Percentiles rank a stretch among this genome's conserved stretches.
These are phyloP conservation scores for Allium sativum DNA, from an alignment of 106 monocot species.

Conservation along the genomic window DNA sequence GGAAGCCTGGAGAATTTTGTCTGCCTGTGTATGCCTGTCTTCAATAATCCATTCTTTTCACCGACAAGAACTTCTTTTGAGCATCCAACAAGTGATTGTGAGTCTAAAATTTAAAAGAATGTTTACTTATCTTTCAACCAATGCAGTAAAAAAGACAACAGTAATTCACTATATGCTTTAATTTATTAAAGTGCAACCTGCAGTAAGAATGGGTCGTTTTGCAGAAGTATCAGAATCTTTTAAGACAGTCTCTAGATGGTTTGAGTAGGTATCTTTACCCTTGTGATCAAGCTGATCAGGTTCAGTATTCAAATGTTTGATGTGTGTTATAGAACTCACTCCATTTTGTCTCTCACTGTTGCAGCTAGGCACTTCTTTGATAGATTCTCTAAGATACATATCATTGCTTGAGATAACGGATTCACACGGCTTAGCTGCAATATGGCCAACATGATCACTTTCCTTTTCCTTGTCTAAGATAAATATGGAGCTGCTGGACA, in stretches of 20 bases:
- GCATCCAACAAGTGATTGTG: constrained; percentile 21
- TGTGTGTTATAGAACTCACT: constrained; percentile 7
- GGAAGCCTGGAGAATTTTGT: constrained; percentile 15
- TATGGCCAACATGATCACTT: not conserved
- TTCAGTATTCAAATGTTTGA: constrained; percentile 3
- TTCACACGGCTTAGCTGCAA: constrained; percentile 3
- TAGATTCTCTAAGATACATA: not conserved
- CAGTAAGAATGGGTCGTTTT: constrained; percentile 7
- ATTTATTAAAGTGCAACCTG: constrained; percentile 11
- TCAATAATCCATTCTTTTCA: constrained; percentile 11
- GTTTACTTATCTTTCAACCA: too few species aligned
- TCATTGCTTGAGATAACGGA: constrained; percentile 1
- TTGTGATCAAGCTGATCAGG: constrained; percentile 5
- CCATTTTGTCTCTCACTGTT: constrained; percentile 6
- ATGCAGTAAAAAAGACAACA: too few species aligned
- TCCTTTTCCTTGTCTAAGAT: not conserved
- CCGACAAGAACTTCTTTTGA: constrained; percentile 18
- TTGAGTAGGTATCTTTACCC: constrained; percentile 3
- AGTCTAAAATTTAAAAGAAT: constrained; percentile 19
- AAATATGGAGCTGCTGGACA: not conserved
- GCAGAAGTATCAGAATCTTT: constrained; percentile 5
- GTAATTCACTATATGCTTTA: too few species aligned
- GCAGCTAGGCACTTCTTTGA: constrained; percentile 6
- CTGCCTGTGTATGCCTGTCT: constrained; percentile 3
- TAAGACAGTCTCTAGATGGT: constrained; percentile 2